A percentile compares a stretch with the other conserved stretches of the same genome.
Conservation (phyloP, 2,329 filamentous ascomycete species). For the Ilyonectria mors-panacis region DNA sequence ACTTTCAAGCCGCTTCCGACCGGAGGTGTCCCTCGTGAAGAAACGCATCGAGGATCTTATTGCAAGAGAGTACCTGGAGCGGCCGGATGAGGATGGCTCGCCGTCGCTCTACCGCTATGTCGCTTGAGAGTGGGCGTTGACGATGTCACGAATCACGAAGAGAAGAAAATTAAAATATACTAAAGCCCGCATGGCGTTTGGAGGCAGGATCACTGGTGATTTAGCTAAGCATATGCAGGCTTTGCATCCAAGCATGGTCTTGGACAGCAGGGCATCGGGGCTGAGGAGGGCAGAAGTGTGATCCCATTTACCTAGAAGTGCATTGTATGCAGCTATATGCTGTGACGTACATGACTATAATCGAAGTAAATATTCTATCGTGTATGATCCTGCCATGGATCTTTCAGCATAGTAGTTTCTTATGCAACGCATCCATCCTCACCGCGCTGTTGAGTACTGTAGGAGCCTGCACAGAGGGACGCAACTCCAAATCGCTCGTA, state of each 20-base stretch:
- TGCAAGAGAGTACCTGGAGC: conserved; percentile 82
- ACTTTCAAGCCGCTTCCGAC: conserved; percentile 78
- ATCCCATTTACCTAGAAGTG: conserved; percentile 3
- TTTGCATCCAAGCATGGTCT: conserved; percentile 27
- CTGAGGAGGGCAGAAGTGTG: not conserved
- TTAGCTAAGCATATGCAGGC: conserved; percentile 34
- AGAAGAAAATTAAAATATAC: conserved; percentile 32
- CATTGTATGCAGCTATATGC: conserved; percentile 9
- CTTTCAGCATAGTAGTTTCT: not conserved
- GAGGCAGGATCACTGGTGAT: conserved; percentile 35
- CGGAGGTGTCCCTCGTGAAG: conserved; percentile 84
- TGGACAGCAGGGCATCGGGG: conserved; percentile 38
- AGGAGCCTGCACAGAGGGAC: not conserved
- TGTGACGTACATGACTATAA: conserved; percentile 12
- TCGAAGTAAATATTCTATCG: conserved; percentile 6
- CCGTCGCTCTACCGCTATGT: conserved; percentile 79
- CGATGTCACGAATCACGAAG: conserved; percentile 44
- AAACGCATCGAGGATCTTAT: conserved; percentile 85
- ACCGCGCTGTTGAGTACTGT: not conserved
- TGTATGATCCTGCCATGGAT: not conserved
- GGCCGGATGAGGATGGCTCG: conserved; percentile 75
- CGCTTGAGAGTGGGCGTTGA: conserved; percentile 62
- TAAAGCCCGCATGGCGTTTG: conserved; percentile 43
- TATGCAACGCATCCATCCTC: not conserved
- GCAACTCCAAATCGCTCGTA: not conserved